Evolutionary conservation across 129 eudicot genomes (phyloP).

Genomic region (Saposhnikovia divaricata): DNA sequence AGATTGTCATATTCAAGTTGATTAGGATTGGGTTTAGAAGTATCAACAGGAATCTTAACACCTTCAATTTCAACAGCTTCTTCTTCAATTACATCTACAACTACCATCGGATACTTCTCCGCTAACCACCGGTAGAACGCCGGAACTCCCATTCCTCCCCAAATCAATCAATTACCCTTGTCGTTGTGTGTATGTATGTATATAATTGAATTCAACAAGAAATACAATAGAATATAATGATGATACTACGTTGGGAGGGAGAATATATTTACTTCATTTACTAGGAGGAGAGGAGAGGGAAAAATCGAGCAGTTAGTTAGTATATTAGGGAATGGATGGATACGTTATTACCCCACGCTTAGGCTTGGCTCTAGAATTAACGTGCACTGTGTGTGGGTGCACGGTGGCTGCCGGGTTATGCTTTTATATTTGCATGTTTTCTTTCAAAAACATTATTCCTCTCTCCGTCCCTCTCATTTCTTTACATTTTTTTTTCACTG

Average conservation of each 20-base stretch:
- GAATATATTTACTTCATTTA: too few species aligned
- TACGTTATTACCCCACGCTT: too few species aligned
- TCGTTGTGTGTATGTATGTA: neutral
- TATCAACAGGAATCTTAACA: slow-evolving; percentile 68
- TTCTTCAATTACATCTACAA: slow-evolving; percentile 73
- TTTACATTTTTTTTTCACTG: too few species aligned
- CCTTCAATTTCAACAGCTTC: slow-evolving; percentile 66
- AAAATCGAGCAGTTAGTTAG: too few species aligned
- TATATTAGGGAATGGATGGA: neutral
- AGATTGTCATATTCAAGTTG: slow-evolving; percentile 69
- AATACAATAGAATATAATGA: neutral
- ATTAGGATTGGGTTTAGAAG: slow-evolving; percentile 83
- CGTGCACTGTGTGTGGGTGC: too few species aligned
- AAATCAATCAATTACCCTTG: neutral
- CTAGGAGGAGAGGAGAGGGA: neutral
- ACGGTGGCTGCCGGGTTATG: too few species aligned
- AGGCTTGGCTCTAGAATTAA: too few species aligned
- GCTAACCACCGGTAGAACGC: slow-evolving; percentile 95
- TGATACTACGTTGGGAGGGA: neutral
- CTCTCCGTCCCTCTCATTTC: too few species aligned
- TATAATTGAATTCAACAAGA: neutral
- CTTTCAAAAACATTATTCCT: too few species aligned
- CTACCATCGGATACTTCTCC: slow-evolving; percentile 87
- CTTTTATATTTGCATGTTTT: too few species aligned
- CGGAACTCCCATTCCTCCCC: slow-evolving; percentile 73